phyloP scores from a whole-genome alignment of 1,139 yeast species.

The Eremothecium coryli region DNA sequence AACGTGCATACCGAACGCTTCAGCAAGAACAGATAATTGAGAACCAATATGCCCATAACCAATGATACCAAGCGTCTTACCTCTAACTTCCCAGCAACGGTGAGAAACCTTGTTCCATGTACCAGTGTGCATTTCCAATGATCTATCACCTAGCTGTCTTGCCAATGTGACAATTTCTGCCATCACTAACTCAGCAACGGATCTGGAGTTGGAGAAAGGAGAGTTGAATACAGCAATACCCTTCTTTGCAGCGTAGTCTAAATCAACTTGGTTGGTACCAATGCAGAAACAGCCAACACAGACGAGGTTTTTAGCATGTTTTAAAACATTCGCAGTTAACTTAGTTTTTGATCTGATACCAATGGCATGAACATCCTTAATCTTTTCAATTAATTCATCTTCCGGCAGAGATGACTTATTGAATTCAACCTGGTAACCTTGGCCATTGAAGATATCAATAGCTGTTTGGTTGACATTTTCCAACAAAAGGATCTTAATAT shows the following conservation, averaged over 20 bases:
- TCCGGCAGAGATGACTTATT: constrained; percentile 84
- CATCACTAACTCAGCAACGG: constrained; percentile 95
- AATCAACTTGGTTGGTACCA: constrained; percentile 96
- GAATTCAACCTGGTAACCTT: constrained; percentile 96
- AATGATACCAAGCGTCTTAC: constrained; percentile 91
- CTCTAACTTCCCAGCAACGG: constrained; percentile 98
- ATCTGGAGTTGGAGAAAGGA: constrained; percentile 96
- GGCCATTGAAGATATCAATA: constrained; percentile 67
- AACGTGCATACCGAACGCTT: constrained; percentile 96
- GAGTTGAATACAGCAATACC: constrained; percentile 98
- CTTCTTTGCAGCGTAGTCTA: constrained; percentile 79
- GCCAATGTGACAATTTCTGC: constrained; percentile 91
- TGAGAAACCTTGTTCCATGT: constrained; percentile 96
- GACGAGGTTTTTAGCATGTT: constrained; percentile 81
- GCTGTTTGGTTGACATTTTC: constrained; percentile 95
- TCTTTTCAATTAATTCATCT: constrained; percentile 89
- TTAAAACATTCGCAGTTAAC: constrained; percentile 66
- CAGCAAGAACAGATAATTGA: constrained; percentile 93
- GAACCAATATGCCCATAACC: constrained; percentile 99
- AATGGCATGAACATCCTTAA: constrained; percentile 86
- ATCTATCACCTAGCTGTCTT: constrained; percentile 95
- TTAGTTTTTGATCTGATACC: constrained; percentile 97
- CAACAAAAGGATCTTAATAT: constrained; percentile 77
- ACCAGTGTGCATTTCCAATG: constrained; percentile 92
- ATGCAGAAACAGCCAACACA: constrained; percentile 97